Conservation (phyloP, 495 filamentous ascomycete species). For the Penicillium verhagenii region DNA sequence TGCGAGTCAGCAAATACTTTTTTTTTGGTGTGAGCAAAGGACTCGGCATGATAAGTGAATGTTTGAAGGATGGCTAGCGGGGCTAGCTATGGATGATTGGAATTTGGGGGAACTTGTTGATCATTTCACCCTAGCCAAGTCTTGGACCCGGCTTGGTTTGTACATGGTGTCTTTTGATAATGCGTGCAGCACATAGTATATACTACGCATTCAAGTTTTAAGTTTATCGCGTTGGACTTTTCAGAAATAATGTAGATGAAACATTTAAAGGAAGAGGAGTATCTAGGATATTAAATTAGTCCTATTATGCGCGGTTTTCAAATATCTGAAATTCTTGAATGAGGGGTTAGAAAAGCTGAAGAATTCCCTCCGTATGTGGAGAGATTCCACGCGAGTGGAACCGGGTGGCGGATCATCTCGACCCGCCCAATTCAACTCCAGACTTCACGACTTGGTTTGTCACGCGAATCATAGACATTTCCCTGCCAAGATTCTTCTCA, state of each 20-base stretch:
- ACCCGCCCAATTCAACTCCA: conserved; percentile 20
- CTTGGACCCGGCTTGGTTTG: conserved; percentile 22
- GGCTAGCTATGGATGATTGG: conserved; percentile 11
- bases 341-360: not conserved
- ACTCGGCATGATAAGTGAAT: not conserved
- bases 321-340: too few species aligned
- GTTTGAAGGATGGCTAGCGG: conserved; percentile 14
- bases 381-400: not conserved
- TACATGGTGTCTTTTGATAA: conserved; percentile 24
- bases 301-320: not conserved
- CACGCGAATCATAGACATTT: not conserved
- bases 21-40: not conserved
- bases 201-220: conserved; percentile 11
- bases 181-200: conserved; percentile 20
- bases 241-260: too few species aligned
- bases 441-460: conserved; percentile 8
- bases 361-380: not conserved
- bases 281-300: too few species aligned
- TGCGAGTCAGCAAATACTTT: too few species aligned
- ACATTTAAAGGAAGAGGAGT: too few species aligned
- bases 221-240: not conserved
- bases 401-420: conserved; percentile 21
- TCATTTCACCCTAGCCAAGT: conserved; percentile 12
- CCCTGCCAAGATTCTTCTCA: too few species aligned
- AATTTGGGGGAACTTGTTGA: conserved; percentile 11